Evolutionary conservation across 1,284 basidiomycete species (phyloP).

Genomic region (Rhodotorula glutinis): DNA sequence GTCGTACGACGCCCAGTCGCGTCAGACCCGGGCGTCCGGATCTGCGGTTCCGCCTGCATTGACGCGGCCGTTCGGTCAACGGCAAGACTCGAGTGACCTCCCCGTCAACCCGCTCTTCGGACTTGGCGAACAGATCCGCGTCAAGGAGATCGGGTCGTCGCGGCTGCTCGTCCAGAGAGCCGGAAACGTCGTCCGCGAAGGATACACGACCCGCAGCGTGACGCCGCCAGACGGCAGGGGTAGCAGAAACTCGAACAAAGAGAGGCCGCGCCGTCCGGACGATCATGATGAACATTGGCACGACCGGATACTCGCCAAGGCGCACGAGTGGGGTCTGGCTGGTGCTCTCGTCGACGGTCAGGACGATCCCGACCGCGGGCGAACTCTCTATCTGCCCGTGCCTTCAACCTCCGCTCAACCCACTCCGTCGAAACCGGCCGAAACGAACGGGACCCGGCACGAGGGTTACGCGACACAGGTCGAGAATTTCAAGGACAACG

Average conservation of each 20-base stretch:
- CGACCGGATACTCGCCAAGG: not conserved
- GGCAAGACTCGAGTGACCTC: not conserved
- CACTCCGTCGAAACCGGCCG: not conserved
- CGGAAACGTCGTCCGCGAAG: slow-evolving; percentile 11
- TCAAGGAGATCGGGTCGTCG: slow-evolving; percentile 4
- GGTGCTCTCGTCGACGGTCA: not conserved
- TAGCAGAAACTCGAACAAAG: not conserved
- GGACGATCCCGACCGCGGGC: not conserved
- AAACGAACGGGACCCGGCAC: not conserved
- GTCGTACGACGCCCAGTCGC: not conserved
- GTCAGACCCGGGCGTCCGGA: not conserved
- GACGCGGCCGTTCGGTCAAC: not conserved
- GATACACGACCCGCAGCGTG: not conserved
- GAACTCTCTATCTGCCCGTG: not conserved
- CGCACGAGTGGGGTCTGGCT: slow-evolving; percentile 1
- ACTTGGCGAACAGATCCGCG: slow-evolving; percentile 10
- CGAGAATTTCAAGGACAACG: slow-evolving; percentile 21
- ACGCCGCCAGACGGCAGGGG: not conserved
- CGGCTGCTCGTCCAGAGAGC: slow-evolving; percentile 12
- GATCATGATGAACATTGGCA: not conserved
- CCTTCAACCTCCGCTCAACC: not conserved
- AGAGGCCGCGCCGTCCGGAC: not conserved
- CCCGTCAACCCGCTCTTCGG: slow-evolving; percentile 29
- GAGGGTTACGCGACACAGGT: slow-evolving; percentile 9
- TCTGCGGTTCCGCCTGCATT: not conserved